phyloP scores from a whole-genome alignment of 1,284 basidiomycete species.

The Microbotryum lychnidis-dioicae region DNA sequence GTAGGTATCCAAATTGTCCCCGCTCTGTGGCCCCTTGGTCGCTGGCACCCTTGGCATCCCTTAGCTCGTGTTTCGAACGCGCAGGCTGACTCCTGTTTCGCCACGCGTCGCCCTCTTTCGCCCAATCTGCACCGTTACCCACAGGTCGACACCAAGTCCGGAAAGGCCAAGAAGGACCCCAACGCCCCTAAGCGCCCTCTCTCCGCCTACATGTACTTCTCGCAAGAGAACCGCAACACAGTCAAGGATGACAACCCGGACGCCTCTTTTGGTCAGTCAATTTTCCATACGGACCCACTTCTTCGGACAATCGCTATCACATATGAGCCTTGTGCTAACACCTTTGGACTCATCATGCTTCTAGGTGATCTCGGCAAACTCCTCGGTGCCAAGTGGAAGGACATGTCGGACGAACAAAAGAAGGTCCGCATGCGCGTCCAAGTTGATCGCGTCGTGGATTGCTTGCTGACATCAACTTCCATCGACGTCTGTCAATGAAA shows the following conservation, averaged over 20 bases:
- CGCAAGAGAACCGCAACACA: constrained; percentile 86
- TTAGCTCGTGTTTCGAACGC: constrained; percentile 42
- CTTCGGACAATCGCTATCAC: neutral
- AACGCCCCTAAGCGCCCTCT: constrained; percentile 82
- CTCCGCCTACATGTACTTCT: constrained; percentile 98
- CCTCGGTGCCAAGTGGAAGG: constrained; percentile 84
- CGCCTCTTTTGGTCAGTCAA: constrained; percentile 69
- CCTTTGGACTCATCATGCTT: constrained; percentile 14
- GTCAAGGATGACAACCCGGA: constrained; percentile 94
- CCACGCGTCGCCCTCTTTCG: constrained; percentile 2
- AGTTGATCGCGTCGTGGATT: neutral
- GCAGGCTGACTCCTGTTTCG: constrained; percentile 4
- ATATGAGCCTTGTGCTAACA: neutral
- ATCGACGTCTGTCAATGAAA: too few species aligned
- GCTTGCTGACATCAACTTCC: neutral
- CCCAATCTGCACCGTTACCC: neutral
- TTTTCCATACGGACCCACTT: neutral
- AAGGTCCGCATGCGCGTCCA: constrained; percentile 51
- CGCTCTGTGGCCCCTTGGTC: too few species aligned
- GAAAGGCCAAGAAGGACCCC: constrained; percentile 62
- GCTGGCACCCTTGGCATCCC: too few species aligned
- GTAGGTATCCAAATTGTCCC: too few species aligned
- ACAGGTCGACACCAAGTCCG: constrained; percentile 34
- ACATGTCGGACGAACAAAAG: constrained; percentile 70
- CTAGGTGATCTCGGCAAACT: constrained; percentile 75